Evolutionary conservation across 306 rosid genomes (phyloP), one percentile per base, ranked within the genome.

Genomic region (Sphenostylis stenocarpa): DNA sequence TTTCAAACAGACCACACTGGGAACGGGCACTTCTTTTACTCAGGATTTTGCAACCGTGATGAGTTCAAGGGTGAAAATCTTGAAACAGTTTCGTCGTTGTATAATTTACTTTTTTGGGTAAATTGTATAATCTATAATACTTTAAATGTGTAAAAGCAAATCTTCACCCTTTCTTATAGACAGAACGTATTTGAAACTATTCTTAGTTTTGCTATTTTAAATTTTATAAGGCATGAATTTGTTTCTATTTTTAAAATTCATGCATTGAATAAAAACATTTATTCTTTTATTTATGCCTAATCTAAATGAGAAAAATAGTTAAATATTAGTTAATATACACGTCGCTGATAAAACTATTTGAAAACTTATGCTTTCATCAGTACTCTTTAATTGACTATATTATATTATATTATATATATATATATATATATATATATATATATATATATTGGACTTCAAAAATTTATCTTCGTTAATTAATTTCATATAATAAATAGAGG

Each of bases 1-100:
- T 85, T 1, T 71, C 93, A 15, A 89, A 88, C 24, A 85, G 88
- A 75, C 88, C 89, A 12, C 92, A 91, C 11, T 91, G 98, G 98
- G 86, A 72, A 51, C 75, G 77, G 64, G 94, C 98, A 15, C 94
- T 94, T 73, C 93, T 61, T 81, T 71, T 94, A 84, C 91, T 94
- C 61, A 87, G 90, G 84, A 87, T 71, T 61, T 80, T 90, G 55
- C 95, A 90, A 10, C 84, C 87, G 0, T 86, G 82, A 87, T 41
- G 55, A 62, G 70, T 20, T 29, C 39, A 49, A 71, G 20, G 39
- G 58, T 10, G 43, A 44, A 65, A 17, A 76, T 84, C 66, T 51
- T 76, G 39, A 66, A 72, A 60, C 47, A 73, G 23, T 51, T 51
- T 76, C 20, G 23, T 66, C 55, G 16, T 14, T 39, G 68, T 51